Conservation (phyloP, 116 monocot species). For the Papilionanthe hybrid region DNA sequence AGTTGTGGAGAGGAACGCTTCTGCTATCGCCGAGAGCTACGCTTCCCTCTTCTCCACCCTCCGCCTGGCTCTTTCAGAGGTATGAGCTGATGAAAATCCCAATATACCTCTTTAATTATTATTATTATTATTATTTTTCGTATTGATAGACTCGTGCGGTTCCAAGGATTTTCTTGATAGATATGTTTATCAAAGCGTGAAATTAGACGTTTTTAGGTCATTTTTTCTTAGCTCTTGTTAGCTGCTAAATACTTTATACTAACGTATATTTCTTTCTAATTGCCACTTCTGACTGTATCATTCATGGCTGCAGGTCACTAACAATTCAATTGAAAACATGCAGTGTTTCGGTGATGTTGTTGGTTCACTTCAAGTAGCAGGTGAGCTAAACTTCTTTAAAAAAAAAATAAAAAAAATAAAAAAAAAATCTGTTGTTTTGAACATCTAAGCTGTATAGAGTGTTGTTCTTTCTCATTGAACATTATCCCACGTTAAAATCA, state of each 20-base stretch:
- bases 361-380: constrained; percentile 84
- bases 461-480: too few species aligned
- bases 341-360: constrained; percentile 72
- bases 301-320: constrained; percentile 50
- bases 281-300: not conserved
- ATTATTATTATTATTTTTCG: not conserved
- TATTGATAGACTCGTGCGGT: not conserved
- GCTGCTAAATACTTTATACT: not conserved
- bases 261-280: not conserved
- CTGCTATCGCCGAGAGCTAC: constrained; percentile 82
- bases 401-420: too few species aligned
- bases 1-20: constrained; percentile 74
- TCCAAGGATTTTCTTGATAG: not conserved
- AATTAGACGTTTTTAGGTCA: not conserved
- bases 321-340: constrained; percentile 80
- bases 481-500: too few species aligned
- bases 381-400: constrained; percentile 24
- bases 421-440: too few species aligned
- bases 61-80: constrained; percentile 71
- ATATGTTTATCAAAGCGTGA: not conserved
- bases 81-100: constrained; percentile 6
- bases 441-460: too few species aligned
- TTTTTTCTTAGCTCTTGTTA: not conserved
- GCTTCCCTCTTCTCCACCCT: constrained; percentile 82
- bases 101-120: not conserved